Evolutionary conservation across 1,139 yeast genomes (phyloP).

Genomic region (Candida glucosophila): DNA sequence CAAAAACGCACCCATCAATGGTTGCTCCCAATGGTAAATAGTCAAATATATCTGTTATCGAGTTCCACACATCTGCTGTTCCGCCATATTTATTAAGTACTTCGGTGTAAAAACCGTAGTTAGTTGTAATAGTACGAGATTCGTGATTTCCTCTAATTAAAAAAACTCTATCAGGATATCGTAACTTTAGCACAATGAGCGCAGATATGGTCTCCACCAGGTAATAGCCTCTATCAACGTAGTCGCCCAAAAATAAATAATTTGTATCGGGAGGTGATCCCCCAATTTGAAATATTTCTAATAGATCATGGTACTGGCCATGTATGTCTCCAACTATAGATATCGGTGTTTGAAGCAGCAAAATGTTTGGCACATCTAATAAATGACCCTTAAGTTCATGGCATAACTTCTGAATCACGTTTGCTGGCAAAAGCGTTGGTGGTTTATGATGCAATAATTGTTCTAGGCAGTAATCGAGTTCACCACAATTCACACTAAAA

Average conservation of each 20-base stretch:
- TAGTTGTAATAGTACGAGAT: slow-evolving; percentile 90
- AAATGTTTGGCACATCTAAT: slow-evolving; percentile 54
- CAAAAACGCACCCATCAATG: slow-evolving; percentile 86
- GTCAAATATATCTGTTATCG: slow-evolving; percentile 89
- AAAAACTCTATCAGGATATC: slow-evolving; percentile 78
- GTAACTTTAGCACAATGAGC: slow-evolving; percentile 70
- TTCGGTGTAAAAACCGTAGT: slow-evolving; percentile 93
- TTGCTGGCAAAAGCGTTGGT: slow-evolving; percentile 35
- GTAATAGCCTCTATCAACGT: slow-evolving; percentile 83
- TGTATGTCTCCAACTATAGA: slow-evolving; percentile 98
- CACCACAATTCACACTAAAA: slow-evolving; percentile 24
- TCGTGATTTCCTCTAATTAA: slow-evolving; percentile 93
- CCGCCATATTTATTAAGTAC: slow-evolving; percentile 83
- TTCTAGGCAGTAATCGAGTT: slow-evolving; percentile 38
- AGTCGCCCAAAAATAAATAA: slow-evolving; percentile 87
- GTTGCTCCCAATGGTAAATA: slow-evolving; percentile 85
- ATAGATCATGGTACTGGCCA: slow-evolving; percentile 90
- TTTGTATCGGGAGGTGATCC: slow-evolving; percentile 92
- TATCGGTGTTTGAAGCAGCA: slow-evolving; percentile 75
- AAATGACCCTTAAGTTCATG: slow-evolving; percentile 34
- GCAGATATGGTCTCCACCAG: slow-evolving; percentile 87
- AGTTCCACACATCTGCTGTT: slow-evolving; percentile 70
- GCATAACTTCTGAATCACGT: slow-evolving; percentile 34
- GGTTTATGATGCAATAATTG: slow-evolving; percentile 36
- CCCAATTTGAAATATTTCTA: slow-evolving; percentile 88